A percentile compares a stretch with the other conserved stretches of the same genome.
Conservation (phyloP, 1,284 basidiomycete species). For the Apiotrichum domesticum region DNA sequence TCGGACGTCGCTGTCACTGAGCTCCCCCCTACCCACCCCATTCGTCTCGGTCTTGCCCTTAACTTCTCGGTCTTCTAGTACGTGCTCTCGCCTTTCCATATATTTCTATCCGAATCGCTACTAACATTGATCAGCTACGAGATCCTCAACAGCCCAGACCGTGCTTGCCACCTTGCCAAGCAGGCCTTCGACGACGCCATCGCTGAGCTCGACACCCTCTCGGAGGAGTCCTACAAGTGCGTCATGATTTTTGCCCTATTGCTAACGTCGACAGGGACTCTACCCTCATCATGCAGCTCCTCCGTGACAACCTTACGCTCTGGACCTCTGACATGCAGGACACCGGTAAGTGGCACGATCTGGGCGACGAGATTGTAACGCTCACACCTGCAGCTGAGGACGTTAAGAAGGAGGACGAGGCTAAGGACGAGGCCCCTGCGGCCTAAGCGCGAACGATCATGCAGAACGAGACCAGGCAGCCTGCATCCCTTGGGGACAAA, state of each 20-base stretch:
- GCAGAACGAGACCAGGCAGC: slow-evolving; percentile 16
- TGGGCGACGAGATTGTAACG: no score
- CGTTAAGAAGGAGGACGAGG: slow-evolving; percentile 37
- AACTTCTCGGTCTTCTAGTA: slow-evolving; percentile 99
- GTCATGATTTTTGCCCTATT: neutral
- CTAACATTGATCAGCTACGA: slow-evolving; percentile 62
- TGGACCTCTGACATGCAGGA: slow-evolving; percentile 91
- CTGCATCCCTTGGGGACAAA: slow-evolving; percentile 16
- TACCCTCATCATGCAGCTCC: slow-evolving; percentile 97
- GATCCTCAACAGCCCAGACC: slow-evolving; percentile 95
- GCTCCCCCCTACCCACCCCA: slow-evolving; percentile 97
- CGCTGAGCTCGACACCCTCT: slow-evolving; percentile 98
- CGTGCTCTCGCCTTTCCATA: slow-evolving; percentile 1
- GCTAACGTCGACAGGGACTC: slow-evolving; percentile 56
- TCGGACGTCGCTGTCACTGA: slow-evolving; percentile 97
- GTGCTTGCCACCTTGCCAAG: slow-evolving; percentile 98
- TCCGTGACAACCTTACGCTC: slow-evolving; percentile 96
- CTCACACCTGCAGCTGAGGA: slow-evolving; percentile 13
- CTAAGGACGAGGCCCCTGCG: slow-evolving; percentile 39
- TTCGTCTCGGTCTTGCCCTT: slow-evolving; percentile 95
- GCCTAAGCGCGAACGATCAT: slow-evolving; percentile 24
- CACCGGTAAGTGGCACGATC: slow-evolving; percentile 20
- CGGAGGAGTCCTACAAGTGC: slow-evolving; percentile 97
- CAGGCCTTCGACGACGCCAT: slow-evolving; percentile 99
- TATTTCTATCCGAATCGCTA: neutral